A percentile compares a stretch with the other conserved stretches of the same genome.
phyloP scores from a whole-genome alignment of 2,329 filamentous ascomycete species.

The Scedosporium minutisporum region DNA sequence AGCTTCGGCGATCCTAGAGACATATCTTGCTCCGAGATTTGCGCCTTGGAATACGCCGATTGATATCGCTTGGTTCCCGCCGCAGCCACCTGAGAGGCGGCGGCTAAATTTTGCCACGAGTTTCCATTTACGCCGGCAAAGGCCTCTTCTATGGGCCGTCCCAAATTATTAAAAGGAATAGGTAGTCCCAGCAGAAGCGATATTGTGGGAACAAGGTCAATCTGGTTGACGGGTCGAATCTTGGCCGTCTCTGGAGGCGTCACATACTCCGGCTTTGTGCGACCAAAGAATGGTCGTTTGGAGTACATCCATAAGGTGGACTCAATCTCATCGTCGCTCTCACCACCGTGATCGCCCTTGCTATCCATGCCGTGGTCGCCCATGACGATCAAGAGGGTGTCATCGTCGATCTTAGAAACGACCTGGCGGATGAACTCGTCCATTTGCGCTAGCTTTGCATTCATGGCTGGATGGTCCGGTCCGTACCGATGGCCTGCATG shows the following conservation, averaged over 20 bases:
- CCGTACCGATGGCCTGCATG: constrained; percentile 96
- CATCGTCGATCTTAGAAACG: constrained; percentile 63
- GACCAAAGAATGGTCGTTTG: constrained; percentile 74
- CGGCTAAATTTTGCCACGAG: constrained; percentile 67
- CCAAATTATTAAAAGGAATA: constrained; percentile 93
- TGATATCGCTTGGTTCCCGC: constrained; percentile 89
- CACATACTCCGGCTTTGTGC: constrained; percentile 50
- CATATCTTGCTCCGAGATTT: constrained; percentile 54
- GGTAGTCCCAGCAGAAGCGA: constrained; percentile 81
- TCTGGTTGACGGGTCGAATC: constrained; percentile 68
- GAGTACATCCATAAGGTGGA: constrained; percentile 98
- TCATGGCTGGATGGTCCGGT: constrained; percentile 87
- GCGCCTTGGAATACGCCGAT: constrained; percentile 65
- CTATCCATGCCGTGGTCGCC: constrained; percentile 98
- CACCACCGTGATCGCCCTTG: constrained; percentile 96
- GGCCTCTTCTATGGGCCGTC: constrained; percentile 85
- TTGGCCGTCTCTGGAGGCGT: constrained; percentile 64
- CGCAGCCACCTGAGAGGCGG: constrained; percentile 66
- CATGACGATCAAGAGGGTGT: constrained; percentile 88
- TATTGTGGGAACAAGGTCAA: constrained; percentile 89
- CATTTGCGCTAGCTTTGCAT: constrained; percentile 85
- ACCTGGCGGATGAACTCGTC: constrained; percentile 66
- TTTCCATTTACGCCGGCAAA: constrained; percentile 64
- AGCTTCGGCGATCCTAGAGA: constrained; percentile 27
- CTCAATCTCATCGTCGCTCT: constrained; percentile 92